These are phyloP conservation scores for Hortiboletus rubellus DNA, from an alignment of 1,284 basidiomycete species.

Conservation along the genomic window DNA sequence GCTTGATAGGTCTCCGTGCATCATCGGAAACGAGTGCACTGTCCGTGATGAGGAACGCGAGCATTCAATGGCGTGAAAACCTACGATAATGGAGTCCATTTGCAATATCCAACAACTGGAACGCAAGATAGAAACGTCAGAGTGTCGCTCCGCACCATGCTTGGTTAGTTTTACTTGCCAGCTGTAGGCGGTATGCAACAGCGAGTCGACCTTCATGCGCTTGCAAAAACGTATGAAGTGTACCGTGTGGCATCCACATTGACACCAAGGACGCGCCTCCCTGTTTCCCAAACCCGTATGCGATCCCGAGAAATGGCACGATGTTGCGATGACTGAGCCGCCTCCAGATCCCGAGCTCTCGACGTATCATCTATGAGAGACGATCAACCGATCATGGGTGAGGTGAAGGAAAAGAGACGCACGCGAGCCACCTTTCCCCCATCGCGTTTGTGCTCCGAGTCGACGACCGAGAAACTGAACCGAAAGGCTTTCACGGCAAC, in stretches of 20 bases:
- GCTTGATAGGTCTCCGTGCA: constrained; percentile 11
- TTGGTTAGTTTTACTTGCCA: not conserved
- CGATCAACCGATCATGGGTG: not conserved
- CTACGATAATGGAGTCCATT: constrained; percentile 13
- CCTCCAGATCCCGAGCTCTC: constrained; percentile 16
- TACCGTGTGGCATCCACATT: constrained; percentile 19
- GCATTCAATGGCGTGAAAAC: not conserved
- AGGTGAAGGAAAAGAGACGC: not conserved
- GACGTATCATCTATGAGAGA: constrained; percentile 10
- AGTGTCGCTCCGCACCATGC: not conserved
- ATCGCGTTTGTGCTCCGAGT: not conserved
- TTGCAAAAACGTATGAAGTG: constrained; percentile 6
- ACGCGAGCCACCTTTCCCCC: not conserved
- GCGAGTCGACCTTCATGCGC: not conserved
- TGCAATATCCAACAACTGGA: constrained; percentile 13
- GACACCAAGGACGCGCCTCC: constrained; percentile 17
- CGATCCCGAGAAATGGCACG: constrained; percentile 16
- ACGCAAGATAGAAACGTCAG: not conserved
- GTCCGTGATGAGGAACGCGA: not conserved
- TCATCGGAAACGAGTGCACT: constrained; percentile 15
- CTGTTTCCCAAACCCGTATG: constrained; percentile 13
- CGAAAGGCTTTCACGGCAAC: constrained; percentile 21
- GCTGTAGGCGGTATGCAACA: constrained; percentile 6
- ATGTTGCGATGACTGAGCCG: constrained; percentile 14
- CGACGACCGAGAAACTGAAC: constrained; percentile 8